A percentile compares a stretch with the other conserved stretches of the same genome.
These are phyloP conservation scores for Trametes versicolor DNA, from an alignment of 1,284 basidiomycete species.

Conservation along the genomic window DNA sequence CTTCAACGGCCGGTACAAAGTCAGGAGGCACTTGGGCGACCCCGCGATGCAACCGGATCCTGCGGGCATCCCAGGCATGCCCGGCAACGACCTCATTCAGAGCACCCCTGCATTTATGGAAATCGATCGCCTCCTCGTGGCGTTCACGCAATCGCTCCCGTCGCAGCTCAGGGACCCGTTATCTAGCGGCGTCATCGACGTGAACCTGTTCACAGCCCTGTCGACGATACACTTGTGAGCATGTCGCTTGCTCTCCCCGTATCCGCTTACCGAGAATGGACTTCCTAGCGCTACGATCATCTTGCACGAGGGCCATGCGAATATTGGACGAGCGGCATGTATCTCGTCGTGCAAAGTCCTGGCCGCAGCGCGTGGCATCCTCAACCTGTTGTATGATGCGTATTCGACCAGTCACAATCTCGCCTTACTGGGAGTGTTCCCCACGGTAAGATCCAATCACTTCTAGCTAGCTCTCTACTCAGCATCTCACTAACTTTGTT, in stretches of 20 bases:
- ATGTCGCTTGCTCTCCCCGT: slow-evolving; percentile 10
- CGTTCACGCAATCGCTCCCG: slow-evolving; percentile 70
- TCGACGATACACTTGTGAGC: slow-evolving; percentile 72
- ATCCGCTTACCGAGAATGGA: not conserved
- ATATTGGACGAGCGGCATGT: slow-evolving; percentile 63
- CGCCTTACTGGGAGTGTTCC: slow-evolving; percentile 69
- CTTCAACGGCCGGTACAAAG: slow-evolving; percentile 76
- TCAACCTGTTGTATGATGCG: slow-evolving; percentile 73
- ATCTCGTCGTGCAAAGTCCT: slow-evolving; percentile 73
- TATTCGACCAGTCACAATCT: slow-evolving; percentile 77
- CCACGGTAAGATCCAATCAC: slow-evolving; percentile 53
- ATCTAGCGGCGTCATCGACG: slow-evolving; percentile 64
- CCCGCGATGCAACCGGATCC: slow-evolving; percentile 35
- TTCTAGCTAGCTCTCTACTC: slow-evolving; percentile 5
- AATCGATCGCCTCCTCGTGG: slow-evolving; percentile 64
- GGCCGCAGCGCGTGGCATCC: slow-evolving; percentile 67
- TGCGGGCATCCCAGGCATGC: slow-evolving; percentile 23
- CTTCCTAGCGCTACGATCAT: slow-evolving; percentile 65
- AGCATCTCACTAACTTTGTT: slow-evolving; percentile 14
- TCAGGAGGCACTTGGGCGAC: slow-evolving; percentile 66
- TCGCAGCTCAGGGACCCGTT: slow-evolving; percentile 62
- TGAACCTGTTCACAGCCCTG: slow-evolving; percentile 71
- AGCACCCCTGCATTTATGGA: slow-evolving; percentile 72
- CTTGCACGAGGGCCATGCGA: slow-evolving; percentile 78
- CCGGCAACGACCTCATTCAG: slow-evolving; percentile 49